phyloP scores from a whole-genome alignment of 768 basidiomycete genomes.

The Thelephora ganbajun region DNA sequence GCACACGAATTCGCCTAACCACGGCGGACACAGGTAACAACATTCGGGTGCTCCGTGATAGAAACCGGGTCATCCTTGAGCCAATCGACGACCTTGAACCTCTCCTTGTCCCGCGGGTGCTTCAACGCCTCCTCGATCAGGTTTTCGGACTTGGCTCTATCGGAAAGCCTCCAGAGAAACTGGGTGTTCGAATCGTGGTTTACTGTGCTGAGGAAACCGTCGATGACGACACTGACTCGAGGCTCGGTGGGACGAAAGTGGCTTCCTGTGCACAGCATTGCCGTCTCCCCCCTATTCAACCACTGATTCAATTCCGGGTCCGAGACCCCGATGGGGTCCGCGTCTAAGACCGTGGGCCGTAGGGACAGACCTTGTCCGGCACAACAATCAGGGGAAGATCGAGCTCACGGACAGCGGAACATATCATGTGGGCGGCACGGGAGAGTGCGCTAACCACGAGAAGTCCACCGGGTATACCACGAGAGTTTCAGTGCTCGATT shows the following conservation, averaged over 20 bases:
- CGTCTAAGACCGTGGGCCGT: constrained; percentile 5
- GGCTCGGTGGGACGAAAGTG: constrained; percentile 5
- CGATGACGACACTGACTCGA: constrained; percentile 2
- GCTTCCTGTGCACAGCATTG: constrained; percentile 6
- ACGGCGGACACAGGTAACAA: constrained; percentile 6
- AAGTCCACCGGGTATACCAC: no score
- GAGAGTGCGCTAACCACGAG: no score
- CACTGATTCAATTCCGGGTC: constrained; percentile 5
- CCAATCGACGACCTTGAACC: constrained; percentile 1
- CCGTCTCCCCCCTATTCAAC: constrained; percentile 2
- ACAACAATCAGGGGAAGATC: constrained; percentile 6
- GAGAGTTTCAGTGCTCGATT: no score
- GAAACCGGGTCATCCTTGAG: constrained; percentile 7
- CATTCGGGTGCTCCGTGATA: constrained; percentile 7
- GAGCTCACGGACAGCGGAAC: constrained; percentile 6
- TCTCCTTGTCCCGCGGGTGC: constrained; percentile 1
- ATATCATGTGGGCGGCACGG: constrained; percentile 6
- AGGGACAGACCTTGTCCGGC: constrained; percentile 2
- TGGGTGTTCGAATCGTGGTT: constrained; percentile 1
- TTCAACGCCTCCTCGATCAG: constrained; percentile 2
- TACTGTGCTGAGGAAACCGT: constrained; percentile 3
- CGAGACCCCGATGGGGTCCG: constrained; percentile 1
- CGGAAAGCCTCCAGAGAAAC: constrained; percentile 9
- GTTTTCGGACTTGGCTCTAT: no score
- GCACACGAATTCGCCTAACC: constrained; percentile 6